These are phyloP conservation scores for Mortierella sp. DNA, from an alignment of 371 early-diverging fungal genomes.

Conservation along the genomic window DNA sequence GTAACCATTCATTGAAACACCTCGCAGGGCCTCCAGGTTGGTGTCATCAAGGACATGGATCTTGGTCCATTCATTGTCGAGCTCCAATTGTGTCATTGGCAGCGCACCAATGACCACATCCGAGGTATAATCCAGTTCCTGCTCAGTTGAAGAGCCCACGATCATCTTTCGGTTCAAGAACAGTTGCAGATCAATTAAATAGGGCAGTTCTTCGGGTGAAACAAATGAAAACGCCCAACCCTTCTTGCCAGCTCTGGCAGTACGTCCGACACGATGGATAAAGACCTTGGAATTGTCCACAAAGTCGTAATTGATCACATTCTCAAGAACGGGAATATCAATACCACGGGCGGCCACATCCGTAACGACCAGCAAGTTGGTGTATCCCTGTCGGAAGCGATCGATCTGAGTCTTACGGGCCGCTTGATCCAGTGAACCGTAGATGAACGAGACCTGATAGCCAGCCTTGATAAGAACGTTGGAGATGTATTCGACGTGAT, in stretches of 20 bases:
- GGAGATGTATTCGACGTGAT: slow-evolving; percentile 95
- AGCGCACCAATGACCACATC: slow-evolving; percentile 86
- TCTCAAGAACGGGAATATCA: slow-evolving; percentile 97
- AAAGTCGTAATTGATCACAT: slow-evolving; percentile 98
- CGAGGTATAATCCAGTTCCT: slow-evolving; percentile 77
- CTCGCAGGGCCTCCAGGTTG: slow-evolving; percentile 69
- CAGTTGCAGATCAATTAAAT: slow-evolving; percentile 90
- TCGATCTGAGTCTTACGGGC: slow-evolving; percentile 89
- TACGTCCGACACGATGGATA: slow-evolving; percentile 99
- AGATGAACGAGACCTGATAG: slow-evolving; percentile 85
- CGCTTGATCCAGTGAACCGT: slow-evolving; percentile 94
- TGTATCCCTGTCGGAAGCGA: slow-evolving; percentile 81
- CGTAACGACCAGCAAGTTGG: slow-evolving; percentile 93
- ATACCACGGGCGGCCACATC: slow-evolving; percentile 99
- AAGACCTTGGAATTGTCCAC: slow-evolving; percentile 94
- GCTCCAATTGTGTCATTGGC: slow-evolving; percentile 72
- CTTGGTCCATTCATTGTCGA: slow-evolving; percentile 79
- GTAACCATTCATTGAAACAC: slow-evolving; percentile 83
- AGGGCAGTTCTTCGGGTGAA: slow-evolving; percentile 91
- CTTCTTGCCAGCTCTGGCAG: slow-evolving; percentile 94
- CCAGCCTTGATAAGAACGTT: slow-evolving; percentile 76
- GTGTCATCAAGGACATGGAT: slow-evolving; percentile 69
- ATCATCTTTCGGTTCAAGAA: slow-evolving; percentile 85
- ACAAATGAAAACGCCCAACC: slow-evolving; percentile 95
- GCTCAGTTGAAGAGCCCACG: slow-evolving; percentile 56